Conservation (phyloP, 108 stramenopile species). For the Pseudonitzschia multiseries region DNA sequence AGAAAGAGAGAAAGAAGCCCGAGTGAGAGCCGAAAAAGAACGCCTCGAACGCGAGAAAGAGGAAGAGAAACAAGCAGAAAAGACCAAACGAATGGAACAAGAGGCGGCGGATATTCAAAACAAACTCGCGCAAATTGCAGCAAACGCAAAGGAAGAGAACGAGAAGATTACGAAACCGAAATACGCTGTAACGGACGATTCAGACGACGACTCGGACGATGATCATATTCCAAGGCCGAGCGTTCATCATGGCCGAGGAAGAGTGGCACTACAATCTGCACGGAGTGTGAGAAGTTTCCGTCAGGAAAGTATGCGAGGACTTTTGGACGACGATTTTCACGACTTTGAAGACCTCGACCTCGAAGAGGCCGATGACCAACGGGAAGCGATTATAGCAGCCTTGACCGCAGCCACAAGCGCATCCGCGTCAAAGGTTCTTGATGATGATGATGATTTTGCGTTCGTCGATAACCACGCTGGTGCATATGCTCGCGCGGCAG, state of each 20-base stretch:
- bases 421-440: not conserved
- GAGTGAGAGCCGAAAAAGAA: not conserved
- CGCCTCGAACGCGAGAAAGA: constrained; percentile 2
- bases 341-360: not conserved
- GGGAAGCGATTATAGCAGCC: not conserved
- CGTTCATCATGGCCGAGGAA: no score
- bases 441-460: not conserved
- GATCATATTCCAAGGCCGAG: no score
- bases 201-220: not conserved
- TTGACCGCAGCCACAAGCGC: not conserved
- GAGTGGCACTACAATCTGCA: not conserved
- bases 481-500: constrained; percentile 2
- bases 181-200: not conserved
- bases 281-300: not conserved
- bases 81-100: not conserved
- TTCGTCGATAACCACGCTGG: not conserved
- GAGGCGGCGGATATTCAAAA: not conserved
- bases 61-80: not conserved
- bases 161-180: not conserved
- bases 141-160: not conserved
- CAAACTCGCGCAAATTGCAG: not conserved
- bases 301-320: no score
- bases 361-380: not conserved
- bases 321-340: not conserved
- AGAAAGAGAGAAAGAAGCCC: not conserved